Conservation (phyloP, 352 stramenopile genomes). For the Globisporangium ultimum region DNA sequence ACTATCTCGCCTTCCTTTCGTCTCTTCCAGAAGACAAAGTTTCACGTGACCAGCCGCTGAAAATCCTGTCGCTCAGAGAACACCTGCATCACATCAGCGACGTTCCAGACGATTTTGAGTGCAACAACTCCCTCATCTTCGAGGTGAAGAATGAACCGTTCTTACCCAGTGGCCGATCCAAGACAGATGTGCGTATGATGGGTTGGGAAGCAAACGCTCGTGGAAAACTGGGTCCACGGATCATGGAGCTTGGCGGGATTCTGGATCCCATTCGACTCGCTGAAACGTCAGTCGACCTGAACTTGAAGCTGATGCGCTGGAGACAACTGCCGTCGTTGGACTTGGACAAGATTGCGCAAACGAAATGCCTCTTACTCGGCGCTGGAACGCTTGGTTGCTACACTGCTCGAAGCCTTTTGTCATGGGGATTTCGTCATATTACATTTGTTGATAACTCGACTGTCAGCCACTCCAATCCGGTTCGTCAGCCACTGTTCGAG, state of each 20-base stretch:
- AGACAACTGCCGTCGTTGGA: conserved; percentile 94
- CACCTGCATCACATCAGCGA: conserved; percentile 51
- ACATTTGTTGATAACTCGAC: conserved; percentile 97
- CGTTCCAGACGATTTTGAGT: conserved; percentile 41
- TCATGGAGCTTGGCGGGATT: conserved; percentile 71
- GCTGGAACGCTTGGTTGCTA: conserved; percentile 96
- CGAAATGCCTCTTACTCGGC: conserved; percentile 95
- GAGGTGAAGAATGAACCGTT: conserved; percentile 37
- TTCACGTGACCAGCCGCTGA: conserved; percentile 25
- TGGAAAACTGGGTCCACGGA: conserved; percentile 66
- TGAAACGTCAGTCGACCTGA: conserved; percentile 96
- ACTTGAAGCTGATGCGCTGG: conserved; percentile 99
- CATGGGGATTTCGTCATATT: conserved; percentile 97
- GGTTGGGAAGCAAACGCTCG: conserved; percentile 78
- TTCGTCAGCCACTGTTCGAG: conserved; percentile 96
- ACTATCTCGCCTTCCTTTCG: conserved; percentile 72
- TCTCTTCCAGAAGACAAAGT: conserved; percentile 32
- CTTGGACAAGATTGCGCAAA: conserved; percentile 85
- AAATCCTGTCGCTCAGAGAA: conserved; percentile 71
- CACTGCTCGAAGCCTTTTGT: conserved; percentile 93
- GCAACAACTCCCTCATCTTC: conserved; percentile 58
- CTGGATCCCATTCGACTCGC: conserved; percentile 88
- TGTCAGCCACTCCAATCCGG: conserved; percentile 98
- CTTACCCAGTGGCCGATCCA: conserved; percentile 24
- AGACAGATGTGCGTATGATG: conserved; percentile 35